phyloP scores from a whole-genome alignment of 306 rosid species.

The Cucumis cinereus region DNA sequence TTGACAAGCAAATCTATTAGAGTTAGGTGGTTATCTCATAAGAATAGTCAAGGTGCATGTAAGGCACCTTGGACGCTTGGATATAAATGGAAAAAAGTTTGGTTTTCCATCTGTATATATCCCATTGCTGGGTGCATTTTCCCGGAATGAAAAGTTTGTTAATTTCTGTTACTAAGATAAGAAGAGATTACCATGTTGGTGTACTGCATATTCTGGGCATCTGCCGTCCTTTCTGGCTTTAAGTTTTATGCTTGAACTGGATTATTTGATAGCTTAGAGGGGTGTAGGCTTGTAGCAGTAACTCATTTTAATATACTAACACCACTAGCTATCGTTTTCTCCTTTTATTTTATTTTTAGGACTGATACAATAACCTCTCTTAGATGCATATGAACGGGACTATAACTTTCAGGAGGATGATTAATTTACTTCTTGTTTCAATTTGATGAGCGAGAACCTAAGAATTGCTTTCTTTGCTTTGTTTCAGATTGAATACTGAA shows the following conservation, averaged over 20 bases:
- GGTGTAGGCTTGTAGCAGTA: not conserved
- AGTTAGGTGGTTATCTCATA: not conserved
- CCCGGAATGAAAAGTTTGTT: not conserved
- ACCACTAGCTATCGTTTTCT: not conserved
- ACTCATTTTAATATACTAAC: not conserved
- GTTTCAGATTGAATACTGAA: not conserved
- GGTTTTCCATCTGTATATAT: not conserved
- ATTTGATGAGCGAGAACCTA: not conserved
- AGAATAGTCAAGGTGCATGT: not conserved
- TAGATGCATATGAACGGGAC: not conserved
- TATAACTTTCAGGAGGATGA: not conserved
- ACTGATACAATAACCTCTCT: not conserved
- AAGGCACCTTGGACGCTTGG: not conserved
- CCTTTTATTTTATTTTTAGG: no score
- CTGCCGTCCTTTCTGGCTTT: not conserved
- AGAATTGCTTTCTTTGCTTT: not conserved
- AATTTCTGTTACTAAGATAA: not conserved
- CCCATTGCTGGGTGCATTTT: not conserved
- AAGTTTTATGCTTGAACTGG: not conserved
- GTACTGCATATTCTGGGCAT: not conserved
- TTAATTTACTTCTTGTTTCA: not conserved
- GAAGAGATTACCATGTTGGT: not conserved
- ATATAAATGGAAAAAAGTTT: not conserved
- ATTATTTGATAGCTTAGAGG: not conserved
- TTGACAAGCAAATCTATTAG: not conserved